Evolutionary conservation across 73 alveolate genomes (phyloP).

Genomic region (Paramecium pentaurelia): DNA sequence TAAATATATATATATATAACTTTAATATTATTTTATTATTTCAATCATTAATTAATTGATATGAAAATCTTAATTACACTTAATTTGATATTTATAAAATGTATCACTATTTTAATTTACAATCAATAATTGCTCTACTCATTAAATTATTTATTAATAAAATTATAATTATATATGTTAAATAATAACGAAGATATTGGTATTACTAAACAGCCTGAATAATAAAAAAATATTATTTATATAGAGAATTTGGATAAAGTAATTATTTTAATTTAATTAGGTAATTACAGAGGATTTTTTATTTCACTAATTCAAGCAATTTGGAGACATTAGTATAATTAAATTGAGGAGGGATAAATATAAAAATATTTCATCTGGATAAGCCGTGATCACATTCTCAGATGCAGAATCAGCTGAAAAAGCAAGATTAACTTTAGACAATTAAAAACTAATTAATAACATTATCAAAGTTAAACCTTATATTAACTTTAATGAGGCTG

Average conservation of each 20-base stretch:
- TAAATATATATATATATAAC: no score
- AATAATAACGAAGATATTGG: not conserved
- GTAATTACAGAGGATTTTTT: constrained; percentile 20
- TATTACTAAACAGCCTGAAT: not conserved
- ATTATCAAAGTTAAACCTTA: constrained; percentile 31
- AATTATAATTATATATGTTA: not conserved
- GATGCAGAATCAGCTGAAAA: constrained; percentile 10
- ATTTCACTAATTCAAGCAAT: not conserved
- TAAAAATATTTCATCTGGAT: not conserved
- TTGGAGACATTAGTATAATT: not conserved
- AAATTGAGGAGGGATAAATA: not conserved
- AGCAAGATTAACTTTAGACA: constrained; percentile 1
- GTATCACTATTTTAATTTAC: no score
- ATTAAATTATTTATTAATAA: no score
- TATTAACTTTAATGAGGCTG: not conserved
- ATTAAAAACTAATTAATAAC: not conserved
- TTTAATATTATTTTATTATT: no score
- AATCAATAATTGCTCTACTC: not conserved
- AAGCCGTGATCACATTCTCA: not conserved
- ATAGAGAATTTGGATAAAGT: constrained; percentile 7
- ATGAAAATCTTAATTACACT: no score
- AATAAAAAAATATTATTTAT: not conserved
- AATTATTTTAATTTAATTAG: not conserved
- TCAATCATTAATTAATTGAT: no score
- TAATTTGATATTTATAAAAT: no score